Base-by-base conservation (phyloP, 768 basidiomycete genomes). In the Leucosporidium creatinivorum region DNA sequence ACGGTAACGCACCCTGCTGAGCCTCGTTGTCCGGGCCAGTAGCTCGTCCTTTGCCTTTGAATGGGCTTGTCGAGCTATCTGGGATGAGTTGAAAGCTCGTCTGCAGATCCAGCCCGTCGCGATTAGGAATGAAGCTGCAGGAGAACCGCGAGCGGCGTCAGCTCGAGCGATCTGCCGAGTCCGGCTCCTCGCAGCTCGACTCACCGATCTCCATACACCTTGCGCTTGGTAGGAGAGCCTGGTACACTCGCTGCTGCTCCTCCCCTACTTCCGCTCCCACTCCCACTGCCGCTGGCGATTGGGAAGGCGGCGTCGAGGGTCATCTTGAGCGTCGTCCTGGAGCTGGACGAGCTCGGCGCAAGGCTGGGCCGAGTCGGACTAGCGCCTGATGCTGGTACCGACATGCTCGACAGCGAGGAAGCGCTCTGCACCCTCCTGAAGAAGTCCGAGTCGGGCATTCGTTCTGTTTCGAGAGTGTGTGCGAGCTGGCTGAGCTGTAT, bases 21-120 rank as follows among this genome's bases (percentile, higher is more conserved):
- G 87, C 88, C 74, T 89, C 88, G 2, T 84, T 85, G 73, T 87
- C 87, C 26, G 84, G 83, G 30, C 85, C 86, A 64, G 87, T 85
- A 13, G 65, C 65, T 60, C 86, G 84, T 57, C 85, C 81, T 75
- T 78, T 80, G 21, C 75, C 63, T 76, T 85, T 87, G 0, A 68
- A 58, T 2, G 72, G 62, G 13, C 67, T 56, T 3, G 67, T 66
- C 15, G 59, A 47, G 19, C 81, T 76, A 25, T 84, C 83, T 28
- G 84, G 82, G 75, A 85, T 81, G 31, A 88, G 82, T 65, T 86
- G 82, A 75, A 83, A 88, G 21, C 83, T 82, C 2, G 85, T 85
- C 36, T 85, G 81, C 70, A 87, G 80, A 77, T 87, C 86, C 39
- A 83, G 82, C 0, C 81, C 78, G 60, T 86, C 85, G 57, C 86